Percentiles rank a stretch among this genome's conserved stretches.
phyloP scores from a whole-genome alignment of 2,329 filamentous ascomycete species.

The Tolypocladium tropicale region DNA sequence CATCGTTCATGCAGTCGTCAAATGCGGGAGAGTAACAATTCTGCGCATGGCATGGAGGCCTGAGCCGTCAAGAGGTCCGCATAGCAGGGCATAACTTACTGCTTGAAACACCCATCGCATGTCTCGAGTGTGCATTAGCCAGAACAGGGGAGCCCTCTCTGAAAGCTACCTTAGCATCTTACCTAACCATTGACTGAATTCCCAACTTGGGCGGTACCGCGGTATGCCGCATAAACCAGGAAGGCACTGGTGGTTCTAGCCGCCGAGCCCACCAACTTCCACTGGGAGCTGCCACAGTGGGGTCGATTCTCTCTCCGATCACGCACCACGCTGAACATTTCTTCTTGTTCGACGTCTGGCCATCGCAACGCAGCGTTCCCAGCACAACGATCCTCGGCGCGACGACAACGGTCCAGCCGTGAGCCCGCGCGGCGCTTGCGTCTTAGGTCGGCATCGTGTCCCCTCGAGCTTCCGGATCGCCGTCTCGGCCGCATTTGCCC shows the following conservation, averaged over 20 bases:
- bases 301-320: not conserved
- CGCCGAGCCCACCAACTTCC: too few relatives aligned
- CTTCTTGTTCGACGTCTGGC: not conserved
- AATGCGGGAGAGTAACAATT: too few relatives aligned
- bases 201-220: too few relatives aligned
- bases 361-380: not conserved
- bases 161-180: too few relatives aligned
- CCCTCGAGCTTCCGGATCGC: not conserved
- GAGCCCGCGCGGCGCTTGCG: not conserved
- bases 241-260: too few relatives aligned
- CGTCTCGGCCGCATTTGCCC: not conserved
- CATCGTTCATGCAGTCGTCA: not conserved
- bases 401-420: not conserved
- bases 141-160: not conserved
- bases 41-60: too few relatives aligned
- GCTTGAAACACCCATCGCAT: not conserved
- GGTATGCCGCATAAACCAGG: too few relatives aligned
- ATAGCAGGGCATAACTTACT: too few relatives aligned
- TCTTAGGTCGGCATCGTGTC: not conserved
- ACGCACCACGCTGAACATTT: not conserved
- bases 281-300: too few relatives aligned
- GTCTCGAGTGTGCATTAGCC: not conserved
- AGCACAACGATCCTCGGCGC: not conserved
- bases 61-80: too few relatives aligned
- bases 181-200: too few relatives aligned